Base-by-base conservation (phyloP, 208 protist species). In the Trypanosomatidae sp. region DNA sequence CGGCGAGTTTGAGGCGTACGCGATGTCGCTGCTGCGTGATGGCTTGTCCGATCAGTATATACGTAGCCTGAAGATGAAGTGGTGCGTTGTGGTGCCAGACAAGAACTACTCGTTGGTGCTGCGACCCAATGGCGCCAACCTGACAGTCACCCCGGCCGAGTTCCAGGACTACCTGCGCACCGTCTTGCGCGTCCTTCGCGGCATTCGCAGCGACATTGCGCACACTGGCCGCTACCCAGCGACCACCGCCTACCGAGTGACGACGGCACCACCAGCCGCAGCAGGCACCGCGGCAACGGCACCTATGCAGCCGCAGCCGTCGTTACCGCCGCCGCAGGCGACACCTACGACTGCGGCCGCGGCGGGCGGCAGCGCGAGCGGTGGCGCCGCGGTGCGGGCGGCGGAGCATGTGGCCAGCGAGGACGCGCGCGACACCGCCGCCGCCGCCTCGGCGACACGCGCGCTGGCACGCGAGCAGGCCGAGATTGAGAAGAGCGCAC, bases 401-500 rank as follows among this genome's bases (percentile, higher is more conserved):
- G n/a, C n/a, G n/a, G n/a, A n/a, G n/a, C n/a, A n/a, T n/a, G n/a
- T n/a, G n/a, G n/a, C n/a, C n/a, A n/a, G n/a, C n/a, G n/a, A n/a
- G n/a, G n/a, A n/a, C n/a, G n/a, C n/a, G n/a, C n/a, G n/a, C n/a
- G n/a, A n/a, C n/a, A n/a, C n/a, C n/a, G n/a, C n/a, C n/a, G n/a
- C n/a, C n/a, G n/a, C n/a, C n/a, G n/a, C n/a, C n/a, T n/a, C n/a
- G n/a, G n/a, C n/a, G n/a, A n/a, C n/a, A n/a, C n/a, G 21, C 21
- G 3, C 13, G 16, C 23, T 10, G 11, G 11, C 20, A 15, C 13
- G 33, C 11, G 32, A 61, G 35, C 5, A 26, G 20, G 2, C 4
- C n/a, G 44, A 53, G 35, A 58, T 50, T 3, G 21, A 41, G 35
- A 11, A 42, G 13, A 55, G 48, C 24, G 7, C 11, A 4, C n/a